Evolutionary conservation across 1,284 basidiomycete genomes (phyloP).

Genomic region (Sporisorium exsertum): DNA sequence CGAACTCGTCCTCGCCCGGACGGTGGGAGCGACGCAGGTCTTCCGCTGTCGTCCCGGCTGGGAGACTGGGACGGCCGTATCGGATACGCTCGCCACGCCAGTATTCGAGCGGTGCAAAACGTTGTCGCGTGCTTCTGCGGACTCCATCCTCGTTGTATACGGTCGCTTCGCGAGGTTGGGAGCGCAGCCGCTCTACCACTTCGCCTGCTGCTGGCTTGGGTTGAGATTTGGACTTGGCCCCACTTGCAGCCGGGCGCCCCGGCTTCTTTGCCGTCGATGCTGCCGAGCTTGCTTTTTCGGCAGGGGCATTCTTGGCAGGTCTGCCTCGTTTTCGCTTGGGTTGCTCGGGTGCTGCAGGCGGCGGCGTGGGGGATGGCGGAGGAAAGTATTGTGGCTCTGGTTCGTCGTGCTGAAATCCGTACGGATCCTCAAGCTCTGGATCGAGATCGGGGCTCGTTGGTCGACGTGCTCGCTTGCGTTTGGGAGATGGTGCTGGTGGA

Average conservation of each 20-base stretch:
- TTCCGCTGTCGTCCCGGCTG: constrained; percentile 21
- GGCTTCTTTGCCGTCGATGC: background rate
- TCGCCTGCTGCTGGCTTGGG: constrained; percentile 25
- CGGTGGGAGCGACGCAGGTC: constrained; percentile 32
- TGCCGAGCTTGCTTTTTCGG: constrained; percentile 2
- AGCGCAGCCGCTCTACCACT: constrained; percentile 39
- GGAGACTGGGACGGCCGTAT: constrained; percentile 72
- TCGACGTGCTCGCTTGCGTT: constrained; percentile 16
- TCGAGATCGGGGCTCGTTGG: background rate
- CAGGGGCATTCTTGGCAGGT: constrained; percentile 22
- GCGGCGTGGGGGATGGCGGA: constrained; percentile 1
- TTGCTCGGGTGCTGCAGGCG: constrained; percentile 4
- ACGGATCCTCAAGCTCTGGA: constrained; percentile 7
- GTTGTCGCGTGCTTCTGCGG: constrained; percentile 79
- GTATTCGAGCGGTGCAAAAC: constrained; percentile 83
- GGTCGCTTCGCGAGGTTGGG: constrained; percentile 22
- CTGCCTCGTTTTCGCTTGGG: constrained; percentile 33
- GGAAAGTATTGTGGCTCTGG: constrained; percentile 2
- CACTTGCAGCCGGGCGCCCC: constrained; percentile 9
- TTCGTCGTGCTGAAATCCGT: constrained; percentile 14
- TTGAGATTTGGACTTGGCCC: constrained; percentile 27
- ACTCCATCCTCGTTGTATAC: constrained; percentile 73
- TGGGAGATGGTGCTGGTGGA: constrained; percentile 14
- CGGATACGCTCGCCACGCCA: constrained; percentile 94
- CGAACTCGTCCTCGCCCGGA: constrained; percentile 55